Evolutionary conservation across 768 basidiomycete species (phyloP), one percentile per base, ranked within the genome.

Genomic region (Rhodosporidiobolus odoratus): DNA sequence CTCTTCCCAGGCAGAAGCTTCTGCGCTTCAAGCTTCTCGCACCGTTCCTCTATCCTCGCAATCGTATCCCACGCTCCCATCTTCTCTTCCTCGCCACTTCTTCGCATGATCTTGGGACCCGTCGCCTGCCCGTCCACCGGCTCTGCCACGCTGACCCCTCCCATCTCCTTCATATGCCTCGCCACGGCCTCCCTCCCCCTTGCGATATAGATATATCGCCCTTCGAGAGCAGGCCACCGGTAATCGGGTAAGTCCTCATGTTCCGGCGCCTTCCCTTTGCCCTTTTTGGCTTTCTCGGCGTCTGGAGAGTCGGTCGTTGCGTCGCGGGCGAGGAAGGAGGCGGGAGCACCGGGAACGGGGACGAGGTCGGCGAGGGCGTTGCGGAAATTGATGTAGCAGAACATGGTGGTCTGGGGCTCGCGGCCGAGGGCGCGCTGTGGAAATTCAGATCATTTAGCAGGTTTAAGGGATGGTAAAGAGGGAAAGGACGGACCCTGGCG

Each of bases 321-420:
- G 53, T 74, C 73, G n/a, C 56, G 47, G 15, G 70, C 74, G 47
- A 75, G 21, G 62, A 66, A 75, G 27, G 74, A 68, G 61, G 56
- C 58, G 25, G 64, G 65, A 16, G 41, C 34, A 12, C 67, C 65
- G 0, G 69, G 67, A 21, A 75, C 66, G 58, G 70, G 66, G 21
- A 58, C 34, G 40, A 75, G 45, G 27, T 65, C 58, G 15, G 35
- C 25, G 56, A 75, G 57, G 6, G 63, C 48, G 61, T 69, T 58
- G 30, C 74, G 66, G 23, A 75, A 64, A 62, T 75, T 75, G 32
- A 75, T 16, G 70, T 72, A 75, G 65, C 74, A 75, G 32, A 63
- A 63, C 64, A 62, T 62, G 10, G 59, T 40, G 3, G 37, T 35
- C 6, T 48, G n/a, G 2, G 73, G 66, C 21, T 70, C 69, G 15